Evolutionary conservation across 1,139 yeast species (phyloP).

Genomic region (Yamadazyma blattariae): DNA sequence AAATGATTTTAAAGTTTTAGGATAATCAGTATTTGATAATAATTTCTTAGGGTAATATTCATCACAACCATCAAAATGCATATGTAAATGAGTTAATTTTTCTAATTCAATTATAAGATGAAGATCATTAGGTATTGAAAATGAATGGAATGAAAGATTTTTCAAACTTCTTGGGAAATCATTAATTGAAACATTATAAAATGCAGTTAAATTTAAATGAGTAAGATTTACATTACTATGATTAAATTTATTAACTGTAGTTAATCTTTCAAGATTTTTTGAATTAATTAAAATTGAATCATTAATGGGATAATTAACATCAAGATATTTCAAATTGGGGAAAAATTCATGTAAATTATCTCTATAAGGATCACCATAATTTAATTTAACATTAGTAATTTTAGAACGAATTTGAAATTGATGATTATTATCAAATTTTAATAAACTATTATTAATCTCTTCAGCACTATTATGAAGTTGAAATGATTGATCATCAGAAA

Average conservation of each 20-base stretch:
- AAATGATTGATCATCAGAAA: too few species aligned
- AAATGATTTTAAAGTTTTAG: background rate
- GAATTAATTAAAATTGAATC: background rate
- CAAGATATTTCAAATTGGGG: background rate
- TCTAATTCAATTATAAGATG: background rate
- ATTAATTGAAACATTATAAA: background rate
- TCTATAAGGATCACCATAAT: too few species aligned
- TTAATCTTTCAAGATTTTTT: background rate
- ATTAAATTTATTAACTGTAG: background rate
- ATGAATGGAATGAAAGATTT: background rate
- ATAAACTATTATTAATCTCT: too few species aligned
- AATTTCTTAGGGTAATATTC: background rate
- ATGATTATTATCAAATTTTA: too few species aligned
- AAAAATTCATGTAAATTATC: background rate
- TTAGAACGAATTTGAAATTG: too few species aligned
- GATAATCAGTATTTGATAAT: background rate
- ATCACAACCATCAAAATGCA: background rate
- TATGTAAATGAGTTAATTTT: background rate
- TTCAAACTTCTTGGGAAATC: background rate
- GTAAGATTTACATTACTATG: background rate
- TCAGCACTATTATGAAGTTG: too few species aligned
- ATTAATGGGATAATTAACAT: background rate
- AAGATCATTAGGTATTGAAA: background rate
- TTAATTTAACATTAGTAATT: too few species aligned
- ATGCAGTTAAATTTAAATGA: background rate